Percentiles rank a stretch among this genome's conserved stretches.
phyloP scores from a whole-genome alignment of 2,329 filamentous ascomycete genomes.

The Fusarium proliferatum region DNA sequence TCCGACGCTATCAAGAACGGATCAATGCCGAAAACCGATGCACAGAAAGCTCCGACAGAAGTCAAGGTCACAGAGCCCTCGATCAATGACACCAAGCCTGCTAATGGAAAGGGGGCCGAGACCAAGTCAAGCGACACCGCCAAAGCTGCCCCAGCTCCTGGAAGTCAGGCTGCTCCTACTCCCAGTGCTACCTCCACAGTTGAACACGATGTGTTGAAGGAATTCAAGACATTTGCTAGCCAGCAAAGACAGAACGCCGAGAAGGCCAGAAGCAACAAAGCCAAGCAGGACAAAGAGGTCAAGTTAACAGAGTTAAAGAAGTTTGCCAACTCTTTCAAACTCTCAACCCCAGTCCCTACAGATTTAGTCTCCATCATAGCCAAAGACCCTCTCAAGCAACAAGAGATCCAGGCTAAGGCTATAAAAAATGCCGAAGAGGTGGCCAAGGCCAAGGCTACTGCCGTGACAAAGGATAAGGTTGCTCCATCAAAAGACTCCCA shows the following conservation, averaged over 20 bases:
- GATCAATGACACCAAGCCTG: constrained; percentile 46
- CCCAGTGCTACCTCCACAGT: constrained; percentile 70
- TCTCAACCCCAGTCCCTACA: constrained; percentile 89
- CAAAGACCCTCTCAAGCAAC: constrained; percentile 95
- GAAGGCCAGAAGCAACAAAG: constrained; percentile 67
- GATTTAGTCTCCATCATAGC: constrained; percentile 95
- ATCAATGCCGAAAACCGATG: constrained; percentile 43
- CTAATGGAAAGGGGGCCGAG: constrained; percentile 49
- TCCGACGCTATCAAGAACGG: constrained; percentile 49
- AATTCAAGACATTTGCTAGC: constrained; percentile 73
- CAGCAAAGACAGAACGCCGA: constrained; percentile 67
- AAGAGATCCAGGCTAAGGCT: constrained; percentile 90
- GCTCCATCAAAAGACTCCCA: constrained; percentile 59
- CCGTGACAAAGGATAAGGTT: constrained; percentile 56
- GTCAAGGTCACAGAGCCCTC: constrained; percentile 42
- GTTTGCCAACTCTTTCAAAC: constrained; percentile 93
- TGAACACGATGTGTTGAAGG: constrained; percentile 69
- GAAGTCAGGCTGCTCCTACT: constrained; percentile 55
- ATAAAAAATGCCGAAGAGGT: constrained; percentile 77
- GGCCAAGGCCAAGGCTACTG: constrained; percentile 64
- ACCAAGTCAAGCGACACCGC: constrained; percentile 45
- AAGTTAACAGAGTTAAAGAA: constrained; percentile 96
- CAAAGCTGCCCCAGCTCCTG: constrained; percentile 48
- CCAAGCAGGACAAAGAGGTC: constrained; percentile 83
- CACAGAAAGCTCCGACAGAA: constrained; percentile 43